Conservation (phyloP, 345 rosid species). For the Hypericum androsaemum region DNA sequence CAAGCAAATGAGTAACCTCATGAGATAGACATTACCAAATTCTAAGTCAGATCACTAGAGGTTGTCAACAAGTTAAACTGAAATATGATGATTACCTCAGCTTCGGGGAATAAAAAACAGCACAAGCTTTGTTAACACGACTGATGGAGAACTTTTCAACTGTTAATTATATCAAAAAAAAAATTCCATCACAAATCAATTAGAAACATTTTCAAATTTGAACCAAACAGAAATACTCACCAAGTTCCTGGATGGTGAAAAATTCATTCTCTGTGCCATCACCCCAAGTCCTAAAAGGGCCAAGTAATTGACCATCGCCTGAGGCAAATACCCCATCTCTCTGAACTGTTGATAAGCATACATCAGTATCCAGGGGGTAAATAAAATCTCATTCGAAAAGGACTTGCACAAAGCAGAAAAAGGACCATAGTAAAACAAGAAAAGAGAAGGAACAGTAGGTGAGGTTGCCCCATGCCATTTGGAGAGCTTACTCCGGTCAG, state of each 20-base stretch:
- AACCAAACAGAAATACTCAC: constrained; percentile 27
- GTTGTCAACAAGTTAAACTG: constrained; percentile 6
- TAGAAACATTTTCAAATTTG: not conserved
- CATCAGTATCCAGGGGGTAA: too few relatives aligned
- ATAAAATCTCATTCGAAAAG: too few relatives aligned
- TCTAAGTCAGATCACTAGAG: not conserved
- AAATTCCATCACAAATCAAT: not conserved
- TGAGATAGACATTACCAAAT: not conserved
- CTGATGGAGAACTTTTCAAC: constrained; percentile 77
- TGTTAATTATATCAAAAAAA: constrained; percentile 24
- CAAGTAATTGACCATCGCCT: constrained; percentile 87
- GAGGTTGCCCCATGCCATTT: constrained; percentile 96
- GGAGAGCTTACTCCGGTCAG: constrained; percentile 87
- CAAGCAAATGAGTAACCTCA: not conserved
- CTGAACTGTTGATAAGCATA: constrained; percentile 38
- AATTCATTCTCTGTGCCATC: constrained; percentile 96
- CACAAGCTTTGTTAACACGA: constrained; percentile 87
- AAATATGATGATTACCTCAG: constrained; percentile 44
- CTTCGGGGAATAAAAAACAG: constrained; percentile 73
- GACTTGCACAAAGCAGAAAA: not conserved
- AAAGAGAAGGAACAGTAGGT: constrained; percentile 8
- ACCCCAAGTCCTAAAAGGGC: constrained; percentile 99
- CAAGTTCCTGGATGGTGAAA: constrained; percentile 73
- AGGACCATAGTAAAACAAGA: constrained; percentile 3
- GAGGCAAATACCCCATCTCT: constrained; percentile 93